Evolutionary conservation across 1,284 basidiomycete species (phyloP), one percentile per base, ranked within the genome.

Genomic region (Uromyces viciae-fabae): DNA sequence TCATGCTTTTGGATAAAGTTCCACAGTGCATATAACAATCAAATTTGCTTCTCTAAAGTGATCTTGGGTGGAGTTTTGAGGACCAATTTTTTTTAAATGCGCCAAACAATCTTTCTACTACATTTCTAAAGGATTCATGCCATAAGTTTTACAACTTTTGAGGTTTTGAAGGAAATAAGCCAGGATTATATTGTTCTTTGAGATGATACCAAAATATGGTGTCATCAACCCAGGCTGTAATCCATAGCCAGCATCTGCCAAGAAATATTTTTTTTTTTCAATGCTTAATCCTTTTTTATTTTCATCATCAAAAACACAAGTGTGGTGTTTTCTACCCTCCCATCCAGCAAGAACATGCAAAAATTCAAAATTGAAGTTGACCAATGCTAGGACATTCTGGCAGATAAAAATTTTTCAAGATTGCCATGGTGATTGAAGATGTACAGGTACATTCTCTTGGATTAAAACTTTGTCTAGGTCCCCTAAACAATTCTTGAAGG

Each of bases 171-270:
- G 62, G 62, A 3, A 7, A 19, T 19, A 64, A 22, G 5, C 54
- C 54, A 5, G 54, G 4, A 8, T 19, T 28, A 19, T 9, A 82
- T 86, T 86, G 87, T 83, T 88, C 86, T 19, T 83, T 81, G 25
- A 87, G 82, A 83, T 88, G 86, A 81, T 88, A 88, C 0, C 85
- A 82, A 0, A 83, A 82, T 87, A 87, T 3, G 86, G 87, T 5
- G 84, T 82, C 31, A 87, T 31, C 8, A 14, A 19, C 11, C 31
- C 46, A 7, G 8, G 1, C 36, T 33, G 31, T 15, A 49, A 15
- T 28, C 28, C 46, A 33, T 52, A 74, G 22, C 31, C n/a, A 36
- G 17, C 71, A 74, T 49, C 31, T 11, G 71, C 42, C 28, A 74
- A 9, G 17, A 31, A 74, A 36, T 49, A 74, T 0, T 56, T 56